Conservation (phyloP, 352 stramenopile genomes). For the Peronospora farinosa region DNA sequence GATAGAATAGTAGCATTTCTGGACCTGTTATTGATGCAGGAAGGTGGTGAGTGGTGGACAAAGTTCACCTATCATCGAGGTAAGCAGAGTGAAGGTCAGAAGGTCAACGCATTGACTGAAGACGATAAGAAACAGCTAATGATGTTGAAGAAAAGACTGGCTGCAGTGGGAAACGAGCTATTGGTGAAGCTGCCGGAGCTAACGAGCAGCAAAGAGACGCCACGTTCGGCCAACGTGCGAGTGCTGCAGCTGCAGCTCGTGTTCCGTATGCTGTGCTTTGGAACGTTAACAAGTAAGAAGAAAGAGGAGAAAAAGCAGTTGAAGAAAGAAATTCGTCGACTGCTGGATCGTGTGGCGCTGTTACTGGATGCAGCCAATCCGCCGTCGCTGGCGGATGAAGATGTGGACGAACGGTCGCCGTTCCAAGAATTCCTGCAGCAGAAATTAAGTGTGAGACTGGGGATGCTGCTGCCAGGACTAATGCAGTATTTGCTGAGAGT, state of each 20-base stretch:
- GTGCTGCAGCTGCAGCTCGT: constrained; percentile 64
- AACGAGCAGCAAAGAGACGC: constrained; percentile 23
- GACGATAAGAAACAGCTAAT: constrained; percentile 18
- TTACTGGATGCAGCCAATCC: constrained; percentile 66
- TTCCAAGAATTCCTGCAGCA: constrained; percentile 68
- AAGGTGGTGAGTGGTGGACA: constrained; percentile 30
- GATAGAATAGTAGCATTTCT: constrained; percentile 24
- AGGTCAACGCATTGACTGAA: neutral
- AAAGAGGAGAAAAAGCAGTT: constrained; percentile 32
- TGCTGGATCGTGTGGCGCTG: constrained; percentile 71
- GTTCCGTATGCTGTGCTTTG: constrained; percentile 43
- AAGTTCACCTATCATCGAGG: constrained; percentile 4
- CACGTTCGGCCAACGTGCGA: constrained; percentile 39
- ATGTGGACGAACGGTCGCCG: constrained; percentile 59
- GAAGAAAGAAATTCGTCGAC: constrained; percentile 58
- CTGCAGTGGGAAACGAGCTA: constrained; percentile 18
- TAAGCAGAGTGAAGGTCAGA: constrained; percentile 10
- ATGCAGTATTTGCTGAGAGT: constrained; percentile 40
- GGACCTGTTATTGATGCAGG: constrained; percentile 21
- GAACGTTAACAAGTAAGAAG: constrained; percentile 15
- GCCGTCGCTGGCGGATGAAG: constrained; percentile 51
- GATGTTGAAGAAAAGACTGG: constrained; percentile 18
- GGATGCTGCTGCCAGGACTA: constrained; percentile 37
- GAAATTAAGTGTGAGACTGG: constrained; percentile 39
- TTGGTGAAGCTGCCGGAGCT: constrained; percentile 27